These are phyloP conservation scores for Sporothrix dimorphospora DNA, from an alignment of 2,329 filamentous ascomycete species.

Conservation along the genomic window DNA sequence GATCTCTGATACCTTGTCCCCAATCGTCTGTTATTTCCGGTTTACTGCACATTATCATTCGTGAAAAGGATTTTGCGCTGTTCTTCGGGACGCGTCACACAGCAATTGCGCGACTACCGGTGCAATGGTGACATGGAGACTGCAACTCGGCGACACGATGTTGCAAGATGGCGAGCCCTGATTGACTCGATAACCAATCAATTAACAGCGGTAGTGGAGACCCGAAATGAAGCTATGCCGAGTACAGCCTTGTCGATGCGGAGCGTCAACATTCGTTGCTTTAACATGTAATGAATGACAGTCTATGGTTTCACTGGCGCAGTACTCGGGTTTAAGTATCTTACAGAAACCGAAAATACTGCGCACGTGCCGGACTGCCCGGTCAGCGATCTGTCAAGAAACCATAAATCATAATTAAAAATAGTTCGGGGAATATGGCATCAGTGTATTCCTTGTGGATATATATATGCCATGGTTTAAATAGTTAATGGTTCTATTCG, in stretches of 20 bases:
- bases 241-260: background rate
- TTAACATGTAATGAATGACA: background rate
- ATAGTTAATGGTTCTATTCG: too few species aligned
- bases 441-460: too few species aligned
- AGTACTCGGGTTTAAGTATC: too few species aligned
- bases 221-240: constrained; percentile 20
- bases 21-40: background rate
- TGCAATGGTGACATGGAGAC: constrained; percentile 7
- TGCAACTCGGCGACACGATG: constrained; percentile 12
- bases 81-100: background rate
- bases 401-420: too few species aligned
- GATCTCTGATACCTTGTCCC: background rate
- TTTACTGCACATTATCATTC: background rate
- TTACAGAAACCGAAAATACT: too few species aligned
- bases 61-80: background rate
- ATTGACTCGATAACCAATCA: constrained; percentile 6
- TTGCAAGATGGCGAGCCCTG: constrained; percentile 17
- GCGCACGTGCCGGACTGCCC: too few species aligned
- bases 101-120: constrained; percentile 13
- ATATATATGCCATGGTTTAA: too few species aligned
- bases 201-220: constrained; percentile 1
- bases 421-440: too few species aligned
- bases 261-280: background rate
- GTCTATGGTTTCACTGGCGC: background rate
- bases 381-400: too few species aligned